These are phyloP conservation scores for Phaeolepiota aurea DNA, from an alignment of 768 basidiomycete species.

Conservation along the genomic window DNA sequence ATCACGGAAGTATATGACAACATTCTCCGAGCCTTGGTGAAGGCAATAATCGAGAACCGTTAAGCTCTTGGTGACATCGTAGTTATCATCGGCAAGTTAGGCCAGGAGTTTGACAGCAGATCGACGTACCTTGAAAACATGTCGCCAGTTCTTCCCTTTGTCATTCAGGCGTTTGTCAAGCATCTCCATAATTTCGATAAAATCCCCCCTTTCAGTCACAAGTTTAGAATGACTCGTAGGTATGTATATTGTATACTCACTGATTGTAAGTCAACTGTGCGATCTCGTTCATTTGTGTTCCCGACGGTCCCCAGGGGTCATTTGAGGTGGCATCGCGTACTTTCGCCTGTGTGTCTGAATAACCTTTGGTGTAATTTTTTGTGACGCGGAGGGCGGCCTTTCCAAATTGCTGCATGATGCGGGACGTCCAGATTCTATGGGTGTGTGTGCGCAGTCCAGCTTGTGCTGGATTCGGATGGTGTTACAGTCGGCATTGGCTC, in stretches of 20 bases:
- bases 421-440: too few species aligned
- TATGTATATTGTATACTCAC: constrained; percentile 33
- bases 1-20: constrained; percentile 96
- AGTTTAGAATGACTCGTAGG: not conserved
- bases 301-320: constrained; percentile 96
- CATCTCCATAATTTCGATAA: constrained; percentile 99
- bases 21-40: constrained; percentile 96
- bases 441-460: too few species aligned
- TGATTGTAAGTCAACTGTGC: constrained; percentile 97
- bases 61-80: too few species aligned
- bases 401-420: constrained; percentile 69
- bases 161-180: constrained; percentile 96
- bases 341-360: constrained; percentile 92
- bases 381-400: constrained; percentile 82
- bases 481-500: not conserved
- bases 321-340: constrained; percentile 95
- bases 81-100: too few species aligned
- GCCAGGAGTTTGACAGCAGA: too few species aligned
- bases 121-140: constrained; percentile 85
- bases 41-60: constrained; percentile 94
- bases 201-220: constrained; percentile 62
- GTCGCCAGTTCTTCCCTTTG: constrained; percentile 99
- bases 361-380: constrained; percentile 94
- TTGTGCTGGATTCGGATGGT: too few species aligned
- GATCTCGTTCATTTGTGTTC: constrained; percentile 98